Evolutionary conservation across 2,329 filamentous ascomycete genomes (phyloP).

Genomic region (Colletotrichum simmondsii): DNA sequence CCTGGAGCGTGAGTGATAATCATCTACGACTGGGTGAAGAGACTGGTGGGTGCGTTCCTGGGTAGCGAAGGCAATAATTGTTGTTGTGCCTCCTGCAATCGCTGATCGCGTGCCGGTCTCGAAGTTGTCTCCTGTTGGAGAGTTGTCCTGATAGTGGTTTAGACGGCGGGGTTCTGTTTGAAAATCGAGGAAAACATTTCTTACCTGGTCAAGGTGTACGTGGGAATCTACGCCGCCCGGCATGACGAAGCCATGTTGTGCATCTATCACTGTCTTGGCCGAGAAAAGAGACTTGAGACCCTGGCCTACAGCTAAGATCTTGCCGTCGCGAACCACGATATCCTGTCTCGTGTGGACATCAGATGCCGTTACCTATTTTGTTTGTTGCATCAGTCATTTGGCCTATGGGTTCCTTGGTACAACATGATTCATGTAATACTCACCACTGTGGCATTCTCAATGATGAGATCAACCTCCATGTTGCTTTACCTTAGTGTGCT

Average conservation of each 20-base stretch:
- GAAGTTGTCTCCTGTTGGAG: constrained; percentile 42
- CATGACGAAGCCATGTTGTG: constrained; percentile 32
- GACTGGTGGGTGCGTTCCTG: constrained; percentile 58
- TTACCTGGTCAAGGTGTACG: constrained; percentile 52
- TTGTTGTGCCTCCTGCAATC: constrained; percentile 69
- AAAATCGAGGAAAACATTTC: constrained; percentile 40
- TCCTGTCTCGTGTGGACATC: constrained; percentile 19
- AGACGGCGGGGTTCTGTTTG: constrained; percentile 40
- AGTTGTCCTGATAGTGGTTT: constrained; percentile 4
- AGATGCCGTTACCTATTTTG: constrained; percentile 20
- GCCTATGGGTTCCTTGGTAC: background rate
- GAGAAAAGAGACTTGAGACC: constrained; percentile 9
- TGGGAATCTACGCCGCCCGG: constrained; percentile 53
- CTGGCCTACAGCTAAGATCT: constrained; percentile 17
- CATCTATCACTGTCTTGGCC: constrained; percentile 4
- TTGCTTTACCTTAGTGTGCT: background rate
- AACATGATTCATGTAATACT: background rate
- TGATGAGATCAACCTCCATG: constrained; percentile 26
- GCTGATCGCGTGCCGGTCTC: constrained; percentile 62
- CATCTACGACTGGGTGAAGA: constrained; percentile 55
- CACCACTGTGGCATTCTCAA: constrained; percentile 27
- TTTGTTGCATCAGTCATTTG: background rate
- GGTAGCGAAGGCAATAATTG: constrained; percentile 67
- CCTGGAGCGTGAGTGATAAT: constrained; percentile 56
- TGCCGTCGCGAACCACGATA: constrained; percentile 19